Percentiles rank a stretch among this genome's conserved stretches.
These are phyloP conservation scores for Blepharisma stoltei DNA, from an alignment of 73 alveolate genomes.

Conservation along the genomic window DNA sequence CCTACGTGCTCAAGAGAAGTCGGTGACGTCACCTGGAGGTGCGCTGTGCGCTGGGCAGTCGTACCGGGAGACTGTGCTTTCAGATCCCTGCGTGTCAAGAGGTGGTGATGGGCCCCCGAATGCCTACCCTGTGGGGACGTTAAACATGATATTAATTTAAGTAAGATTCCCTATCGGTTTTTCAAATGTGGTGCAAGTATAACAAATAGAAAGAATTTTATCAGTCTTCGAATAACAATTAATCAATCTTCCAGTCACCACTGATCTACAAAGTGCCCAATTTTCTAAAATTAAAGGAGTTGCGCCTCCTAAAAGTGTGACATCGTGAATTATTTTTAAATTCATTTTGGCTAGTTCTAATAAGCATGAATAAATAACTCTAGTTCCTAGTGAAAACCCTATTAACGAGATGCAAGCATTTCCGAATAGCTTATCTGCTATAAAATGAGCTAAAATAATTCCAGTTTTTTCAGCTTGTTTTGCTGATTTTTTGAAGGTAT, in stretches of 20 bases:
- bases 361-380: not conserved
- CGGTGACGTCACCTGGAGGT: no score
- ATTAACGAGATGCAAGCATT: constrained; percentile 4
- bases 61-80: no score
- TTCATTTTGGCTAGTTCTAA: not conserved
- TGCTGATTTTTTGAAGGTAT: constrained; percentile 15
- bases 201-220: constrained; percentile 1
- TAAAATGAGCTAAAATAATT: not conserved
- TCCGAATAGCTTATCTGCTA: constrained; percentile 6
- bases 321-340: not conserved
- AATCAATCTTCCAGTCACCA: constrained; percentile 4
- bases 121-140: no score
- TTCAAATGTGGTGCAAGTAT: not conserved
- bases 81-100: no score
- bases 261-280: constrained; percentile 9
- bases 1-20: no score
- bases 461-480: constrained; percentile 28
- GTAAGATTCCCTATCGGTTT: constrained; percentile 24
- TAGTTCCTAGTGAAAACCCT: constrained; percentile 20
- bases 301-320: constrained; percentile 16
- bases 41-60: no score
- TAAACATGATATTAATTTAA: no score
- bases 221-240: not conserved
- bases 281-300: not conserved
- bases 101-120: no score